phyloP scores from a whole-genome alignment of 2,329 filamentous ascomycete species.

The Zymoseptoria tritici region DNA sequence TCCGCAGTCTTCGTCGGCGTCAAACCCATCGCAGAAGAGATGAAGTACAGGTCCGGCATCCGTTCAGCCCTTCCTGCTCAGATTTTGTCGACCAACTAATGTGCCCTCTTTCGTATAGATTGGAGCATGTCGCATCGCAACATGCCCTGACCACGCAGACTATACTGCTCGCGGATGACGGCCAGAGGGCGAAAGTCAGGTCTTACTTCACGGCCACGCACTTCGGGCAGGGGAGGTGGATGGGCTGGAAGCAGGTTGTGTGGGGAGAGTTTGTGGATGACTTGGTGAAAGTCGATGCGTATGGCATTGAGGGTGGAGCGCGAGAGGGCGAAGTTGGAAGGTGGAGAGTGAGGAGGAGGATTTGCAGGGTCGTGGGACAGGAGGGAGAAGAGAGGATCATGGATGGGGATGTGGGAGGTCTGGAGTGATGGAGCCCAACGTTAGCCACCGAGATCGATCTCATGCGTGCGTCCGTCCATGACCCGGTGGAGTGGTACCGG shows the following conservation, averaged over 20 bases:
- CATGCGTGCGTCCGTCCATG: too few species aligned
- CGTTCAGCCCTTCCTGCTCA: neutral
- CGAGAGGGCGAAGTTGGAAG: too few species aligned
- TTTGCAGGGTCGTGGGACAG: too few species aligned
- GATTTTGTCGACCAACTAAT: neutral
- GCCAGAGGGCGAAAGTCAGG: conserved; percentile 28
- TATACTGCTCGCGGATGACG: conserved; percentile 28
- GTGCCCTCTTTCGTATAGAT: conserved; percentile 16
- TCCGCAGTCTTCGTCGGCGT: conserved; percentile 30
- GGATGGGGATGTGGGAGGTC: too few species aligned
- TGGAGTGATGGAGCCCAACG: too few species aligned
- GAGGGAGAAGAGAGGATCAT: too few species aligned
- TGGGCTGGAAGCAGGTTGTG: conserved; percentile 35
- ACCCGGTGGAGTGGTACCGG: too few species aligned
- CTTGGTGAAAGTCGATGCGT: conserved; percentile 22
- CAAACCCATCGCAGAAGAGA: conserved; percentile 27
- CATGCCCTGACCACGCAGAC: conserved; percentile 39
- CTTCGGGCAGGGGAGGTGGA: conserved; percentile 37
- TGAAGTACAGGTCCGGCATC: conserved; percentile 16
- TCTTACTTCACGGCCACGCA: conserved; percentile 39
- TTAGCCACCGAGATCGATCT: too few species aligned
- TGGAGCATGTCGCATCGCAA: conserved; percentile 35
- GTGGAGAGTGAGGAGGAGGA: too few species aligned
- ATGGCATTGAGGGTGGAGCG: too few species aligned
- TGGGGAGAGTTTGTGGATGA: conserved; percentile 38